phyloP scores from a whole-genome alignment of 2,329 filamentous ascomycete species.

The Endothia cerciana region DNA sequence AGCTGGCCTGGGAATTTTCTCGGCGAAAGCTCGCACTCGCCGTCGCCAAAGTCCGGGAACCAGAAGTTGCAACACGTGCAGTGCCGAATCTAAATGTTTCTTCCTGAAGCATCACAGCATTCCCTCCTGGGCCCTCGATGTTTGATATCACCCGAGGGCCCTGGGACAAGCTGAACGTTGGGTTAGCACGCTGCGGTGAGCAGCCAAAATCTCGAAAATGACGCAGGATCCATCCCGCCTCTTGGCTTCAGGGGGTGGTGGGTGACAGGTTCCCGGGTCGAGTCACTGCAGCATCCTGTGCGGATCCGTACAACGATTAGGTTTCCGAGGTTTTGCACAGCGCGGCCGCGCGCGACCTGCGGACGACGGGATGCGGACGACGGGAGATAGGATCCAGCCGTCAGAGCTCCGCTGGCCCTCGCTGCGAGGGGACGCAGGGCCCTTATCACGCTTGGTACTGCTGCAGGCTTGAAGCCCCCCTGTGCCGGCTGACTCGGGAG shows the following conservation, averaged over 20 bases:
- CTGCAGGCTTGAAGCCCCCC: neutral
- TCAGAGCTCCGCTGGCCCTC: neutral
- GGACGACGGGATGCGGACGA: neutral
- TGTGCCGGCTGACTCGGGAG: neutral
- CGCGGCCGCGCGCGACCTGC: neutral
- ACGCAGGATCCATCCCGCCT: neutral
- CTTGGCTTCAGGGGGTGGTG: neutral
- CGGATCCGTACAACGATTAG: neutral
- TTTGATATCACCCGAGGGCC: too few relatives aligned
- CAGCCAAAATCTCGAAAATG: neutral
- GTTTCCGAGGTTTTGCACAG: too few relatives aligned
- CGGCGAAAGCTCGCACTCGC: neutral
- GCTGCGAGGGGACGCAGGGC: neutral
- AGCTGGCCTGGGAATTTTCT: neutral
- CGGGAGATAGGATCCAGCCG: neutral
- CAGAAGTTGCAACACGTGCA: neutral
- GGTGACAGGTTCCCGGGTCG: neutral
- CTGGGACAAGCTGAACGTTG: neutral
- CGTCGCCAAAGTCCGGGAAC: neutral
- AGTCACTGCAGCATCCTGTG: neutral
- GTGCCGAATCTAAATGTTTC: too few relatives aligned
- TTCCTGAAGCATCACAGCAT: neutral
- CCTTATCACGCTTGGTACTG: too few relatives aligned
- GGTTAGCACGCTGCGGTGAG: too few relatives aligned
- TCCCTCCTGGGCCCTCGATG: neutral